These are phyloP conservation scores for Metschnikowia koreensis DNA, from an alignment of 805 yeast genomes.

Conservation along the genomic window DNA sequence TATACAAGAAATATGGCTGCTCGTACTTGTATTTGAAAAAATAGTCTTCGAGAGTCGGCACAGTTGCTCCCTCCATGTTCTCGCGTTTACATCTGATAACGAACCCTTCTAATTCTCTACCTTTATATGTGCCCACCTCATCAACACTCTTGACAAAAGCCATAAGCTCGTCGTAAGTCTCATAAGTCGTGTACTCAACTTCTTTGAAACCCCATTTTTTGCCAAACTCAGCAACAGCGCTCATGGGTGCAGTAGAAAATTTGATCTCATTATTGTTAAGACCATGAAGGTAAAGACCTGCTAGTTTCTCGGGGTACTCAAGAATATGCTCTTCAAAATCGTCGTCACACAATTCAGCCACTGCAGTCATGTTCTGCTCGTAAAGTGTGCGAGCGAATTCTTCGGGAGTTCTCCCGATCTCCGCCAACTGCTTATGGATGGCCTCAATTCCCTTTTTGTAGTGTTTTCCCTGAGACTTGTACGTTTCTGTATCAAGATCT, in stretches of 20 bases:
- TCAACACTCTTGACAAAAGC: constrained; percentile 55
- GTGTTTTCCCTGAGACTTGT: constrained; percentile 52
- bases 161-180: constrained; percentile 42
- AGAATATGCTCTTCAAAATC: constrained; percentile 90
- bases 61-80: neutral
- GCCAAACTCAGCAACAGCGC: constrained; percentile 60
- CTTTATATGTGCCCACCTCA: constrained; percentile 66
- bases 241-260: constrained; percentile 66
- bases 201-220: constrained; percentile 63
- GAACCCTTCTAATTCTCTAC: constrained; percentile 85
- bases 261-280: constrained; percentile 63
- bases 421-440: constrained; percentile 51
- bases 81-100: constrained; percentile 66
- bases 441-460: constrained; percentile 68
- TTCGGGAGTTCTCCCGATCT: constrained; percentile 34
- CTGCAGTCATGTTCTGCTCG: constrained; percentile 67
- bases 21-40: constrained; percentile 94
- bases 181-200: constrained; percentile 47
- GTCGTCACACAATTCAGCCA: constrained; percentile 92
- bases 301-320: constrained; percentile 58
- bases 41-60: constrained; percentile 40
- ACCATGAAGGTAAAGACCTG: constrained; percentile 92
- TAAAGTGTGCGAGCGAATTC: constrained; percentile 59
- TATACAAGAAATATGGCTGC: constrained; percentile 88
- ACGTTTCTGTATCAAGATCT: constrained; percentile 16